A percentile compares a stretch with the other conserved stretches of the same genome.
Evolutionary conservation across 441 rosid species (phyloP).

Genomic region (Populus hybrid): DNA sequence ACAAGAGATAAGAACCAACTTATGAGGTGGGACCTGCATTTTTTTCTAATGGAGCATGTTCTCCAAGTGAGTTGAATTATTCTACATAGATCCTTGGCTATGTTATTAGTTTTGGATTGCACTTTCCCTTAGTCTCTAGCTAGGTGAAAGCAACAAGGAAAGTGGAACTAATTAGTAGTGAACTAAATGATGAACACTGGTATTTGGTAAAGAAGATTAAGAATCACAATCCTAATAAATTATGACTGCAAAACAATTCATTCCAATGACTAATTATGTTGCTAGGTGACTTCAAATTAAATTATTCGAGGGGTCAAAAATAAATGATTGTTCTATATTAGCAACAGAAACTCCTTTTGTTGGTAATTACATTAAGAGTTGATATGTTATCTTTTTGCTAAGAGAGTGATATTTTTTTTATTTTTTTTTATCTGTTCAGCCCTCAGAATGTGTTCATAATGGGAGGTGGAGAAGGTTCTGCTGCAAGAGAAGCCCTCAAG

Average conservation of each 20-base stretch:
- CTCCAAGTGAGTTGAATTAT: neutral
- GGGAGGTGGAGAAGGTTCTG: constrained; percentile 99
- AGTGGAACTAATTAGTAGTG: neutral
- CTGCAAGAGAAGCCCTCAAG: constrained; percentile 86
- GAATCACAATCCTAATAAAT: neutral
- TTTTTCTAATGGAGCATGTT: neutral
- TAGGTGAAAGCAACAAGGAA: neutral
- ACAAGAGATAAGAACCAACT: neutral
- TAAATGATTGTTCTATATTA: neutral
- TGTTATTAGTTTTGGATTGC: neutral
- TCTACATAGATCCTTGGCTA: neutral
- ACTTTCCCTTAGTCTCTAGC: neutral
- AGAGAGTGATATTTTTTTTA: neutral
- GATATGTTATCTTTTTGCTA: neutral
- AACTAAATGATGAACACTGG: neutral
- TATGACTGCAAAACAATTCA: neutral
- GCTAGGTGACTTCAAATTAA: neutral
- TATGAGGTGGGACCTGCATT: neutral
- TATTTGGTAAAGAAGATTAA: neutral
- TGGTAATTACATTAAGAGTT: too few species aligned
- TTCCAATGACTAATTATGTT: too few species aligned
- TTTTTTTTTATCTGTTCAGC: constrained; percentile 26
- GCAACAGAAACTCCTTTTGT: too few species aligned
- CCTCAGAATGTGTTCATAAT: constrained; percentile 73
- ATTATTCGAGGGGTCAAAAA: neutral